Evolutionary conservation across 148 eudicot genomes (phyloP).

Genomic region (Rhododendron ovatum): DNA sequence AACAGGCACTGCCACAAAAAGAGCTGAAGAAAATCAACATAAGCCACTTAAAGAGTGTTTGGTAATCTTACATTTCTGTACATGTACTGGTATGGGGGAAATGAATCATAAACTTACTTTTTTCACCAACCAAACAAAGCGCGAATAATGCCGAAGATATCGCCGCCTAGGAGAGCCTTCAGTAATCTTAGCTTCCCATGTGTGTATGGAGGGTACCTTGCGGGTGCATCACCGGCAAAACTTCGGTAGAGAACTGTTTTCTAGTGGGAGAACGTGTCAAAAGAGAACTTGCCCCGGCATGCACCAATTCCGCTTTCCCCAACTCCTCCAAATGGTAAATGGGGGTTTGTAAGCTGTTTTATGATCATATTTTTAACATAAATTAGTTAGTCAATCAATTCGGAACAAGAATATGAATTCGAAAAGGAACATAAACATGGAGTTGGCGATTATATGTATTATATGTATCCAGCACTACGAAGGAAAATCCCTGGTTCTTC

Average conservation of each 20-base stretch:
- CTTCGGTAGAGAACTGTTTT: conserved; percentile 59
- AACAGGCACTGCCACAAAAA: neutral
- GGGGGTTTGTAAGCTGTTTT: conserved; percentile 48
- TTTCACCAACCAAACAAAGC: conserved; percentile 30
- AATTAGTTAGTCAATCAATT: neutral
- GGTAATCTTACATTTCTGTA: neutral
- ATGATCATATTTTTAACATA: neutral
- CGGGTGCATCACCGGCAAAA: conserved; percentile 50
- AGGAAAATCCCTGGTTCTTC: neutral
- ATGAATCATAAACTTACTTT: neutral
- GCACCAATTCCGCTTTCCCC: conserved; percentile 86
- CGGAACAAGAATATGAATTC: neutral
- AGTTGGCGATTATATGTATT: neutral
- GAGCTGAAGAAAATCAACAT: too few relatives aligned
- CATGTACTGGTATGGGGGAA: neutral
- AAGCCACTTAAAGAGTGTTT: neutral
- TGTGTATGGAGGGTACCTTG: conserved; percentile 85
- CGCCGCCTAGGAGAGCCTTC: conserved; percentile 54
- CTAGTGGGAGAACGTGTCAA: conserved; percentile 78
- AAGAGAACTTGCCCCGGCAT: conserved; percentile 83
- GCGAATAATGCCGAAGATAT: conserved; percentile 39
- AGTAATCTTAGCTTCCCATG: conserved; percentile 44
- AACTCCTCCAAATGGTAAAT: conserved; percentile 84
- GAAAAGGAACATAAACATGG: neutral
- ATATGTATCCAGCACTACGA: neutral